A percentile compares a stretch with the other conserved stretches of the same genome.
Evolutionary conservation across 2,329 filamentous ascomycete species (phyloP).

Genomic region (Salinomyces thailandicus): DNA sequence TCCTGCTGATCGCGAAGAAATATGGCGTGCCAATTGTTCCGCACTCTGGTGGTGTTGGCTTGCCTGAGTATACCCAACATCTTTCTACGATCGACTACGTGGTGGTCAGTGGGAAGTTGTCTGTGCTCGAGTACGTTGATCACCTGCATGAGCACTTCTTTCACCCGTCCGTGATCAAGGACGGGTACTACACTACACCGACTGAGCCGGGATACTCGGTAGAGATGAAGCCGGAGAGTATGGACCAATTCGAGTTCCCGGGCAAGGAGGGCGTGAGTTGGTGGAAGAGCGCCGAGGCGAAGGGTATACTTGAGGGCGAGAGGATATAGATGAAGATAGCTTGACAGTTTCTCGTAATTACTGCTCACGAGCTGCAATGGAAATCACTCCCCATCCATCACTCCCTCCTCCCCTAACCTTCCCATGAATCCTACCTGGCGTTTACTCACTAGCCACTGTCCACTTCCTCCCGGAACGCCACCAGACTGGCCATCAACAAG

Average conservation of each 20-base stretch:
- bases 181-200: conserved; percentile 82
- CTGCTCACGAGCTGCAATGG: too few species aligned
- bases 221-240: conserved; percentile 83
- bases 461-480: conserved; percentile 26
- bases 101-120: conserved; percentile 65
- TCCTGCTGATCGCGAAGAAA: conserved; percentile 74
- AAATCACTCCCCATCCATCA: conserved; percentile 24
- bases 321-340: conserved; percentile 34
- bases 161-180: conserved; percentile 66
- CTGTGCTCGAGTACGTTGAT: conserved; percentile 79
- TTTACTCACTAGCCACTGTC: conserved; percentile 30
- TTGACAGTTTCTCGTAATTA: too few species aligned
- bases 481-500: conserved; percentile 14
- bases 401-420: conserved; percentile 25
- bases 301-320: conserved; percentile 54
- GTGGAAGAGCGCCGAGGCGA: conserved; percentile 78
- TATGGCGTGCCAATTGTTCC: conserved; percentile 74
- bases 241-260: conserved; percentile 69
- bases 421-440: conserved; percentile 30
- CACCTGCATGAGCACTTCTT: conserved; percentile 90
- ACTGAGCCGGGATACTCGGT: conserved; percentile 78
- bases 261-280: conserved; percentile 69
- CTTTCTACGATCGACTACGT: conserved; percentile 89
- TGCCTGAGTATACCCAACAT: conserved; percentile 92
- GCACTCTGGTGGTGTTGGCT: conserved; percentile 77